Conservation (phyloP, 257 asterid genomes). For the Cruciata laevipes region DNA sequence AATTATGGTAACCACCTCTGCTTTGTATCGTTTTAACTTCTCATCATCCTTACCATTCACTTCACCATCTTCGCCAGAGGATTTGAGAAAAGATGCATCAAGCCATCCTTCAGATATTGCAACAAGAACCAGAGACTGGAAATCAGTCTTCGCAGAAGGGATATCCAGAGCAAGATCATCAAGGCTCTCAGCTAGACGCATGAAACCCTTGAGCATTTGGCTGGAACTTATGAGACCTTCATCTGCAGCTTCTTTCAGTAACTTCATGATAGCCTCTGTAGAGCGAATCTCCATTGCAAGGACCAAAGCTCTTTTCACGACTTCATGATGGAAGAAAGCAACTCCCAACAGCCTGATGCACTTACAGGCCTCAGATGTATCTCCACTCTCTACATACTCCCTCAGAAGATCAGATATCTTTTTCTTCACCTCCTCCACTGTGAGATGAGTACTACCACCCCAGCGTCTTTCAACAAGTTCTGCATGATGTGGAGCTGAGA, state of each 20-base stretch:
- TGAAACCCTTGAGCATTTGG: constrained; percentile 83
- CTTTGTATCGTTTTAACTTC: constrained; percentile 67
- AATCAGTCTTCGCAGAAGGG: constrained; percentile 71
- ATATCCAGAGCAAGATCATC: constrained; percentile 97
- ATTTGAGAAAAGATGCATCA: constrained; percentile 49
- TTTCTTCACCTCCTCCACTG: constrained; percentile 91
- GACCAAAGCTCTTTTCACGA: constrained; percentile 82
- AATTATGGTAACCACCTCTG: constrained; percentile 65
- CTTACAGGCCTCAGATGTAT: constrained; percentile 85
- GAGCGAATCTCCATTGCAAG: constrained; percentile 76
- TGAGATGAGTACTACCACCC: constrained; percentile 97
- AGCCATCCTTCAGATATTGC: constrained; percentile 95
- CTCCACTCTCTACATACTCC: constrained; percentile 87
- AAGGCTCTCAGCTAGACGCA: constrained; percentile 73
- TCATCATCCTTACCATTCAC: constrained; percentile 39
- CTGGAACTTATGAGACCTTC: constrained; percentile 95
- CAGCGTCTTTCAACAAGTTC: constrained; percentile 93
- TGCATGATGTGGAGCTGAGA: constrained; percentile 97
- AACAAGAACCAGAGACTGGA: constrained; percentile 49
- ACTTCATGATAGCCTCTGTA: constrained; percentile 57
- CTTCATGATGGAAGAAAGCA: constrained; percentile 94
- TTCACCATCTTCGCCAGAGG: constrained; percentile 43
- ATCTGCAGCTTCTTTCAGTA: constrained; percentile 81
- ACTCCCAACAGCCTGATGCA: constrained; percentile 90
- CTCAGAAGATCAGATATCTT: constrained; percentile 76